Evolutionary conservation across 2,329 filamentous ascomycete genomes (phyloP).

Genomic region (Ceratocystis huliohia): DNA sequence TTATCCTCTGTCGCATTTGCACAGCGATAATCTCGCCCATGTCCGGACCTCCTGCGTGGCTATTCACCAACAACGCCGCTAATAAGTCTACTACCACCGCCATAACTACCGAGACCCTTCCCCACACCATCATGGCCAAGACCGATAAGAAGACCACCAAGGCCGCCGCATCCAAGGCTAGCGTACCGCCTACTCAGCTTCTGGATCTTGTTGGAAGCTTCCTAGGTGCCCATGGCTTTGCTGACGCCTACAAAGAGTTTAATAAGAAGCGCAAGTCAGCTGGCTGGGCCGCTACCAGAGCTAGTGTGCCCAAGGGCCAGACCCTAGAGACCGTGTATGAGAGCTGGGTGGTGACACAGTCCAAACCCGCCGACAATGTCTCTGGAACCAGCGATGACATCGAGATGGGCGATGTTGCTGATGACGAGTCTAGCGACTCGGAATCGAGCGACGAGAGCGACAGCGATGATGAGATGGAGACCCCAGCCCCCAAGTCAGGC

Average conservation of each 20-base stretch:
- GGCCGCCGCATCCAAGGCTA: slow-evolving; percentile 20
- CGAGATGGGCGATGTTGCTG: slow-evolving; percentile 22
- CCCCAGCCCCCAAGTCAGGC: slow-evolving; percentile 25
- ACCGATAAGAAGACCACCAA: slow-evolving; percentile 27
- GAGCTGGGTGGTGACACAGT: slow-evolving; percentile 34
- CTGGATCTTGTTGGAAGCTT: slow-evolving; percentile 56
- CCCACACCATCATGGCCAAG: slow-evolving; percentile 26
- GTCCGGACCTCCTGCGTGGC: slow-evolving; percentile 31
- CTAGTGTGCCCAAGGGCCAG: slow-evolving; percentile 24
- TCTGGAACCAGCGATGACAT: slow-evolving; percentile 20
- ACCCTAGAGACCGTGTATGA: slow-evolving; percentile 41
- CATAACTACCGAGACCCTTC: slow-evolving; percentile 20
- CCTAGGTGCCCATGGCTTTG: slow-evolving; percentile 52
- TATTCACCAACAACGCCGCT: slow-evolving; percentile 33
- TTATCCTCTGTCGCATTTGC: neutral
- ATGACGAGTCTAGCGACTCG: slow-evolving; percentile 17
- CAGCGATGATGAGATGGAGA: slow-evolving; percentile 22
- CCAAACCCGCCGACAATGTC: slow-evolving; percentile 10
- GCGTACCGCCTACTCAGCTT: slow-evolving; percentile 44
- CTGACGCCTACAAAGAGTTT: slow-evolving; percentile 48
- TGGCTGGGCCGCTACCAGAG: slow-evolving; percentile 32
- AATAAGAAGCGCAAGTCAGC: slow-evolving; percentile 47
- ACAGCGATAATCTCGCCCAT: slow-evolving; percentile 2
- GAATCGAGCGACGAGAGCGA: slow-evolving; percentile 21
- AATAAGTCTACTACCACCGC: slow-evolving; percentile 22